Evolutionary conservation across 805 yeast species (phyloP), one percentile per base, ranked within the genome.

Genomic region (Teunomyces aglyptinius): DNA sequence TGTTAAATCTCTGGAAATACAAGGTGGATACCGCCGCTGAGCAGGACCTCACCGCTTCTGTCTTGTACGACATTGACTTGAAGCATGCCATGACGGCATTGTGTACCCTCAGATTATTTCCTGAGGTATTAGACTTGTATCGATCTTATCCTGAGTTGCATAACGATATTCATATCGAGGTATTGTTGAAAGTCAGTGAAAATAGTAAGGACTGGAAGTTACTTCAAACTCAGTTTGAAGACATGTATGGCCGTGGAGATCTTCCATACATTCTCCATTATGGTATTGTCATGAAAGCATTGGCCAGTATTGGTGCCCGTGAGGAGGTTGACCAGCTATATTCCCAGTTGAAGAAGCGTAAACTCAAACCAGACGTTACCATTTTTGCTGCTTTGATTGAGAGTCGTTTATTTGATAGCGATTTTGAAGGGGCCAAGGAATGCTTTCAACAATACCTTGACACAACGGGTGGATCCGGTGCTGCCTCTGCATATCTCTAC

Each of bases 191-290:
- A 10, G 70, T 81, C 0, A 70, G 78, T 49, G 77, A 81, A 8
- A 56, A 64, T 34, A 55, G 65, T 16, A 64, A 70, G 32, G 73
- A 78, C 50, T 85, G 88, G 87, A 62, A 62, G 16, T 63, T 73
- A 6, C 63, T 86, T 48, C 85, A 81, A 59, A 53, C 63, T 10
- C 77, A 77, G 41, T 85, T 85, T 58, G 84, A 82, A 55, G 72
- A 68, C 18, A 68, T 78, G 59, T 78, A 79, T 54, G 81, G 78
- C 1, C 61, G 68, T n/a, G 82, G 80, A 1, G 67, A 76, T 35
- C 61, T 78, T 20, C 86, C 87, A 1, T 73, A 73, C 41, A 63
- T 72, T 26, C 56, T 60, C 24, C 88, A 85, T 53, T 86, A 85
- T 58, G 71, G 77, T 3, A 75, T 81, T 13, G 81, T 84, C 10